Evolutionary conservation across 345 rosid genomes (phyloP).

Genomic region (Clausena lansium): DNA sequence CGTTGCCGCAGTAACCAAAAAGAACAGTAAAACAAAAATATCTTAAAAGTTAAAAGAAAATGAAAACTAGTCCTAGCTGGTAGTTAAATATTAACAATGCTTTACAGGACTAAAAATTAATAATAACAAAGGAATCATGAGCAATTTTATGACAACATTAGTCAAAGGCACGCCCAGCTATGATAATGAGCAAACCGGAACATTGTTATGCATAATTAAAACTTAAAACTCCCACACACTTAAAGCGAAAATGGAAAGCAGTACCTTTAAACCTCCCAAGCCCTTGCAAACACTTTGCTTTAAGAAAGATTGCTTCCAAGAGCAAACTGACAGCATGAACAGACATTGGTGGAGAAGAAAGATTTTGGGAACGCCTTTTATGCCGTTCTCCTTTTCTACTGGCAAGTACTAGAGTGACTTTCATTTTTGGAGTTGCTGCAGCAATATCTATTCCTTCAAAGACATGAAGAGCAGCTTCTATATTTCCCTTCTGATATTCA

Average conservation of each 20-base stretch:
- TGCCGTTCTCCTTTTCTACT: constrained; percentile 46
- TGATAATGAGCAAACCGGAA: not conserved
- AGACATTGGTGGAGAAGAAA: constrained; percentile 55
- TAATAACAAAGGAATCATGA: not conserved
- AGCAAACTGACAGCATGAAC: constrained; percentile 69
- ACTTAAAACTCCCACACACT: not conserved
- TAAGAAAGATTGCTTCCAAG: constrained; percentile 78
- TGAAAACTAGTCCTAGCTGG: not conserved
- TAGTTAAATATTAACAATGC: not conserved
- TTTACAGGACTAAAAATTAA: not conserved
- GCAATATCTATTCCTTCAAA: constrained; percentile 85
- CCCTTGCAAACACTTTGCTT: constrained; percentile 73
- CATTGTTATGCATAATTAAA: not conserved
- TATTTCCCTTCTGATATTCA: constrained; percentile 80
- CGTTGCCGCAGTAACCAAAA: not conserved
- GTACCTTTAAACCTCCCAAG: constrained; percentile 71
- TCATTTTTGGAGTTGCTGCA: constrained; percentile 63
- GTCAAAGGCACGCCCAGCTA: not conserved
- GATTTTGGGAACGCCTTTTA: constrained; percentile 45
- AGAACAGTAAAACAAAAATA: not conserved
- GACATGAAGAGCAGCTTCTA: constrained; percentile 78
- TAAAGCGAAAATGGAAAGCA: not conserved
- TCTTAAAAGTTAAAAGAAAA: not conserved
- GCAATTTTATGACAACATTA: not conserved
- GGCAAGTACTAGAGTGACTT: constrained; percentile 35